A percentile compares a stretch with the other conserved stretches of the same genome.
phyloP scores from a whole-genome alignment of 2,329 filamentous ascomycete genomes.

The Cytospora schulzeri region DNA sequence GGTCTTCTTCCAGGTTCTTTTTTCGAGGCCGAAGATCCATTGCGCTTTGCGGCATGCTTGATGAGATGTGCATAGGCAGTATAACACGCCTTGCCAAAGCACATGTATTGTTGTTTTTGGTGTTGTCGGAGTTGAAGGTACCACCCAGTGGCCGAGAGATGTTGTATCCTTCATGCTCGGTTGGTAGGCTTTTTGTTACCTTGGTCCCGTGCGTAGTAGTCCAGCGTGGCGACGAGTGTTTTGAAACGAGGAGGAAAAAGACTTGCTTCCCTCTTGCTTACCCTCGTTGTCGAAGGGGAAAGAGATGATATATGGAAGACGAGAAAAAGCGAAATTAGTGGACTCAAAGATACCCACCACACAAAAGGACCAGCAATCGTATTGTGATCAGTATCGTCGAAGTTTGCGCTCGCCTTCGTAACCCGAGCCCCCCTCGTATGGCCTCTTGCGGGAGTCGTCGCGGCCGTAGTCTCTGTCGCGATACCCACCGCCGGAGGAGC shows the following conservation, averaged over 20 bases:
- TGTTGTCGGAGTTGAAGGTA: not conserved
- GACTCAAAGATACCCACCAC: constrained; percentile 50
- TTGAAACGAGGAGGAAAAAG: constrained; percentile 4
- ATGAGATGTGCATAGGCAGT: not conserved
- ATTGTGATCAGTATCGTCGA: constrained; percentile 59
- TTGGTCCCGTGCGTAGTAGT: not conserved
- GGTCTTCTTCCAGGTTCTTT: constrained; percentile 2
- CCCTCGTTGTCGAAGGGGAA: constrained; percentile 34
- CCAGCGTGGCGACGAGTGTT: too few relatives aligned
- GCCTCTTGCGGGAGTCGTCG: constrained; percentile 65
- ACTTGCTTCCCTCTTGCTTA: constrained; percentile 31
- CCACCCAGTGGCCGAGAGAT: not conserved
- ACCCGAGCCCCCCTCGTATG: constrained; percentile 71
- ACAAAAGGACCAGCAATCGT: constrained; percentile 40
- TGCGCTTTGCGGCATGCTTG: not conserved
- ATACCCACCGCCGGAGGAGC: constrained; percentile 51
- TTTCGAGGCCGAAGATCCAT: not conserved
- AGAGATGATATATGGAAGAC: constrained; percentile 30
- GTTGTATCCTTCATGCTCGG: constrained; percentile 1
- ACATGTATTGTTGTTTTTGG: not conserved
- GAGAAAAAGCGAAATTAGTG: constrained; percentile 30
- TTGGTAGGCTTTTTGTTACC: constrained; percentile 16
- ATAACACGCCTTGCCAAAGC: not conserved
- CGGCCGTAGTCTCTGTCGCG: constrained; percentile 51
- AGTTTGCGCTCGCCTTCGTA: constrained; percentile 77